Percentiles rank a stretch among this genome's conserved stretches.
phyloP scores from a whole-genome alignment of 148 eudicot genomes.

The Amaranthus cruentus region DNA sequence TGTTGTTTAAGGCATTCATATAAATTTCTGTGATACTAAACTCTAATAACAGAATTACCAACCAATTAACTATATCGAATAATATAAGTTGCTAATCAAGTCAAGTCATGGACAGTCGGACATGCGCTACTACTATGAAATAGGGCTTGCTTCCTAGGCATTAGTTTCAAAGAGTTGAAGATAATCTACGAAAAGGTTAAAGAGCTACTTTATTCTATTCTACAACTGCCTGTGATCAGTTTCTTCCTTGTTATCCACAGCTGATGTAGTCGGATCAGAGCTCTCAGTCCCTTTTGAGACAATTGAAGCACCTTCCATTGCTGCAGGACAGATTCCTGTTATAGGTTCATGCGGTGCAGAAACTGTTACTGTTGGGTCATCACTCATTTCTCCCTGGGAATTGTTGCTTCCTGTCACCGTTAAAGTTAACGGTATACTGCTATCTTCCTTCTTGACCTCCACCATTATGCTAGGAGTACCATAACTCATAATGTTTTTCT shows the following conservation, averaged over 20 bases:
- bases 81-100: too few relatives aligned
- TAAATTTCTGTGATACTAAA: too few relatives aligned
- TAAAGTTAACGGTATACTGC: background rate
- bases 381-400: slow-evolving; percentile 2
- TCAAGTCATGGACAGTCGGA: too few relatives aligned
- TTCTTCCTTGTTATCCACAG: slow-evolving; percentile 6
- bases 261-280: background rate
- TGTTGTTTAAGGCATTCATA: too few relatives aligned
- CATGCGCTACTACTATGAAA: too few relatives aligned
- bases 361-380: background rate
- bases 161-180: too few relatives aligned
- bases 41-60: too few relatives aligned
- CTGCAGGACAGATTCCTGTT: background rate
- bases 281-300: slow-evolving; percentile 1
- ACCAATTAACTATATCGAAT: too few relatives aligned
- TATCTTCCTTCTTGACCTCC: slow-evolving; percentile 3
- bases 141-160: too few relatives aligned
- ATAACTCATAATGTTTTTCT: background rate
- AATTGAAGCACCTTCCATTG: background rate
- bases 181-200: too few relatives aligned
- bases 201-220: too few relatives aligned
- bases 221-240: background rate
- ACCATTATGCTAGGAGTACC: background rate
- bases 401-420: slow-evolving; percentile 6
- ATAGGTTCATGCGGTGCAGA: slow-evolving; percentile 4